Base-by-base conservation (phyloP, 1,139 yeast genomes). In the Saccharomyces hybrid region DNA sequence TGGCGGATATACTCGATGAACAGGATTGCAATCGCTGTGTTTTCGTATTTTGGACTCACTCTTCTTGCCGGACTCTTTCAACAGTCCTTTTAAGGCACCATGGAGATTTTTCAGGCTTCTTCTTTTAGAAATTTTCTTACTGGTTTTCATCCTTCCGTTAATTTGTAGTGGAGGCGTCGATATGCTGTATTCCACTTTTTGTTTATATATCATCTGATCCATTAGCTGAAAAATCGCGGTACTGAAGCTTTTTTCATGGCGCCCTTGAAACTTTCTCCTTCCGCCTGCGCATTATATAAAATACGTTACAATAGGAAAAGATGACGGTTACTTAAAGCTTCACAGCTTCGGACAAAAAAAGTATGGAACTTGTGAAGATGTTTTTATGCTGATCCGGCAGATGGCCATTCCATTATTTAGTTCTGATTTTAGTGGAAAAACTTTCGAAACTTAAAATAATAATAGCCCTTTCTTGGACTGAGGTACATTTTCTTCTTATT, bases 121-220 rank as follows among this genome's bases (percentile, higher is more conserved):
- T 44, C 53, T 58, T 51, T 53, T 61, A 6, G 28, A 41, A 11
- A 75, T 82, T 54, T 74, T 82, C 32, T 61, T 77, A 41, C 73
- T 79, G 2, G 44, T 38, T 20, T 16, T 38, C 44, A 38, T 38
- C 25, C 9, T 11, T 16, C 11, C 4, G 23, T 5, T 11, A 11
- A 16, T 8, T 3, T 20, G n/a, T 38, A 20, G 13, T 20, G 26
- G 26, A 38, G 7, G 38, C 8, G 38, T 9, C 25, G 13, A 38
- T 38, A 20, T 20, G 25, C 13, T 30, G 32, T 30, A 11, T 30
- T 14, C n/a, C 32, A 30, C n/a, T 30, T 30, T 13, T 30, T n/a
- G n/a, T 30, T 30, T 30, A 30, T 13, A 30, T 9, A 30, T 11
- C 5, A 30, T 30, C n/a, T n/a, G 32, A 30, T 30, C 5, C 32